Base-by-base conservation (phyloP, 495 filamentous ascomycete genomes). In the Lepraria neglecta region DNA sequence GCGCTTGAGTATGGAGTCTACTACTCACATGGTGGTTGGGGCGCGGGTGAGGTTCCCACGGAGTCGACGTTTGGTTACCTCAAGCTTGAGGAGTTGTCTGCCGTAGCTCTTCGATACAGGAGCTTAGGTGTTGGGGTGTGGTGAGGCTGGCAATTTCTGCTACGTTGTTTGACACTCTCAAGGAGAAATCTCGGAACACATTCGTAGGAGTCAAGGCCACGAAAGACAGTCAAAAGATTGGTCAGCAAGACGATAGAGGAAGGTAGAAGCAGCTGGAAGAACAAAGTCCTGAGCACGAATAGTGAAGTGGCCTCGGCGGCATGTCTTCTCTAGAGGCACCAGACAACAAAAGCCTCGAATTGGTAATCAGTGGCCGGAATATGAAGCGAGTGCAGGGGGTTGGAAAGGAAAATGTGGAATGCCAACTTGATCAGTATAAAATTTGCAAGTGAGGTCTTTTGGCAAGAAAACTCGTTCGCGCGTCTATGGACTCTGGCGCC, bases 11-110 rank as follows among this genome's bases (percentile, higher is more conserved):
- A 11, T 14, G 45, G 12, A 12, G 12, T 12, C 3, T 11, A 19
- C 14, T 6, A 55, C 64, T 54, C 42, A 65, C 63, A 65, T 65
- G 44, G 21, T 58, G 55, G n/a, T 58, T 46, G 48, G 58, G 27
- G 28, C 38, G 58, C 28, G 58, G 58, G 38, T 15, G 17, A 60
- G 28, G 14, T 43, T 19, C 47, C 47, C 48, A 50, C 58, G 3
- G 38, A 21, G 43, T 10, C 51, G 1, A 19, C 35, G 27, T 33
- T 7, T 53, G 11, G 6, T n/a, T 17, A 31, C 17, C 58, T 33
- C 47, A 54, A 10, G 3, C 12, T 6, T 3, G 30, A 19, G 15
- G 3, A n/a, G 17, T 54, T 54, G 7, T 4, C n/a, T 17, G 51
- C n/a, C n/a, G 31, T 54, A 38, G 30, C 21, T 54, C 15, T 19